A percentile compares a stretch with the other conserved stretches of the same genome.
These are phyloP conservation scores for Anthostomella pinea DNA, from an alignment of 2,329 filamentous ascomycete genomes.

Conservation along the genomic window DNA sequence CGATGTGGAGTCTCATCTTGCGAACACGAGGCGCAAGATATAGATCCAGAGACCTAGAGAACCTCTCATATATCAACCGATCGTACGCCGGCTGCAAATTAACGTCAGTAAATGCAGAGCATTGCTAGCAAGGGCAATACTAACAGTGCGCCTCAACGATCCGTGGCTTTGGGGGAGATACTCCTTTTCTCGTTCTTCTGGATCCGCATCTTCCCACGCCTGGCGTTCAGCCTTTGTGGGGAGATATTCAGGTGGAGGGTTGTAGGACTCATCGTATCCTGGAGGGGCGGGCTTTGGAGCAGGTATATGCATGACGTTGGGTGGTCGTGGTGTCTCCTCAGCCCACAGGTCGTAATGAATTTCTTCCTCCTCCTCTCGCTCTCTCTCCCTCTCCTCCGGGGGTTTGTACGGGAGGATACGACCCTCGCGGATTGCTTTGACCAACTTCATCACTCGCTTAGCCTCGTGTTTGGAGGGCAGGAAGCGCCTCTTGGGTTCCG, in stretches of 20 bases:
- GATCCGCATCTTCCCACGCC: conserved; percentile 80
- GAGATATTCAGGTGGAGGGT: conserved; percentile 91
- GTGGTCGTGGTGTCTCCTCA: conserved; percentile 77
- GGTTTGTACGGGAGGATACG: conserved; percentile 88
- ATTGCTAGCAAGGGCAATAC: too few species aligned
- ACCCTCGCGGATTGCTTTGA: conserved; percentile 91
- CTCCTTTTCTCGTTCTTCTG: conserved; percentile 86
- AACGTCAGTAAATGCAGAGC: too few species aligned
- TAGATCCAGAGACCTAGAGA: conserved; percentile 90
- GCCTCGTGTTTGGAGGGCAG: conserved; percentile 95
- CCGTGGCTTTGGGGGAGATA: conserved; percentile 82
- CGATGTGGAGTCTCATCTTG: conserved; percentile 93
- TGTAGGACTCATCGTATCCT: conserved; percentile 93
- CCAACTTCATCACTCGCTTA: conserved; percentile 95
- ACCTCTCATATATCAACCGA: conserved; percentile 88
- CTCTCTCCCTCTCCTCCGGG: conserved; percentile 62
- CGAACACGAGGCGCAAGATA: conserved; percentile 91
- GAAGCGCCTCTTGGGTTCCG: conserved; percentile 93
- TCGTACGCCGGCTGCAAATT: conserved; percentile 94
- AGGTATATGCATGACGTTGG: conserved; percentile 91
- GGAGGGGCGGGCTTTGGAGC: conserved; percentile 92
- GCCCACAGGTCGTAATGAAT: conserved; percentile 91
- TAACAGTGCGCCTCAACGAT: conserved; percentile 82
- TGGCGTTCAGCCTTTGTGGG: conserved; percentile 81
- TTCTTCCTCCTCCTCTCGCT: conserved; percentile 69